phyloP scores from a whole-genome alignment of 1,284 basidiomycete species.

The Cutaneotrichosporon dermatis region DNA sequence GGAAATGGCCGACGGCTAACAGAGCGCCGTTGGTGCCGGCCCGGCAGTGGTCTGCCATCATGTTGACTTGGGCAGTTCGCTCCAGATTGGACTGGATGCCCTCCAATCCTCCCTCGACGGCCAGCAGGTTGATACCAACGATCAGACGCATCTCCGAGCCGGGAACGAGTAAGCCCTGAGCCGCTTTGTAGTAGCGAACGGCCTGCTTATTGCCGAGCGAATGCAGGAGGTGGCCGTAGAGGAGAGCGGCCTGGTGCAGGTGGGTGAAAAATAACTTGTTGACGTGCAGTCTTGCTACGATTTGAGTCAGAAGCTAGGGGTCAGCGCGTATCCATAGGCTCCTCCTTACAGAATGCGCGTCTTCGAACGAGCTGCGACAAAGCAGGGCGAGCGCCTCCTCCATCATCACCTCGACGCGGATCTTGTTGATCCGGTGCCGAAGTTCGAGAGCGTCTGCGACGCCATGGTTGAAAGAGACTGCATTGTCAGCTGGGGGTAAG shows the following conservation, averaged over 20 bases:
- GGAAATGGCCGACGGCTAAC: conserved; percentile 28
- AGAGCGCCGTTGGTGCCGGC: conserved; percentile 32
- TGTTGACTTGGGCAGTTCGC: conserved; percentile 6
- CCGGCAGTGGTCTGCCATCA: conserved; percentile 30
- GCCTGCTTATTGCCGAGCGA: conserved; percentile 27
- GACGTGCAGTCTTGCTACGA: conserved; percentile 17
- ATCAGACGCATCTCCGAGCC: conserved; percentile 38
- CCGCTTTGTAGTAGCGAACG: conserved; percentile 32
- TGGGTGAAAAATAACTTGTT: conserved; percentile 24
- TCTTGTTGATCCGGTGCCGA: conserved; percentile 20
- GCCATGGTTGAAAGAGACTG: conserved; percentile 30
- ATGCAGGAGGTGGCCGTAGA: conserved; percentile 38
- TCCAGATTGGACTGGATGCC: conserved; percentile 10
- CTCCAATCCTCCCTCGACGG: conserved; percentile 19
- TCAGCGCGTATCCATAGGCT: not conserved
- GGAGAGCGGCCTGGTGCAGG: conserved; percentile 32
- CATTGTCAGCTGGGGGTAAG: not conserved
- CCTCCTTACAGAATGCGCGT: not conserved
- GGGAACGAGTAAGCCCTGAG: conserved; percentile 19
- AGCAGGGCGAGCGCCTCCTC: conserved; percentile 35
- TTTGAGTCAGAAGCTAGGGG: conserved; percentile 20
- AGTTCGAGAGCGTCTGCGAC: conserved; percentile 18
- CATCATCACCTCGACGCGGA: conserved; percentile 36
- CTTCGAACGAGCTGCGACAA: conserved; percentile 26
- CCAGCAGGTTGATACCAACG: conserved; percentile 31